phyloP scores from a whole-genome alignment of 371 early-diverging fungal genomes.

The Mucor saturninus region DNA sequence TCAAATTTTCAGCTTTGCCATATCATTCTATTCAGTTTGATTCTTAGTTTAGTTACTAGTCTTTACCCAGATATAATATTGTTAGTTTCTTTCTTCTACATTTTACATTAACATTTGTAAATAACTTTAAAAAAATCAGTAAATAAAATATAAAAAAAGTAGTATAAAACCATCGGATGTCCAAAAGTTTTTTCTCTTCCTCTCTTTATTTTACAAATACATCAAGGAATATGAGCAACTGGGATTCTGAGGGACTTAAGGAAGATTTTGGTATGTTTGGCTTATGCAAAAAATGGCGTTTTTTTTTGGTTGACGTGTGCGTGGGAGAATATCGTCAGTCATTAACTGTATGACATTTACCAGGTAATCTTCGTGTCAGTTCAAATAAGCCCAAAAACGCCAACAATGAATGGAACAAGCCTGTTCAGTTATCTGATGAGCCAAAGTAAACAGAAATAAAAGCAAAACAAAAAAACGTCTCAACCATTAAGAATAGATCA shows the following conservation, averaged over 20 bases:
- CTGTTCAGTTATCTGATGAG: conserved; percentile 1
- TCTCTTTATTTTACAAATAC: neutral
- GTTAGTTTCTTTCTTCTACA: neutral
- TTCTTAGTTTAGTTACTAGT: neutral
- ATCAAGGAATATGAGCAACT: conserved; percentile 17
- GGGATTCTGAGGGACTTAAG: conserved; percentile 11
- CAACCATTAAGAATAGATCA: too few species aligned
- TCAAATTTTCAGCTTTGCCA: too few species aligned
- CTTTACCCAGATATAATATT: neutral
- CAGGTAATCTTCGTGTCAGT: conserved; percentile 12
- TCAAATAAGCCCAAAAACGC: neutral
- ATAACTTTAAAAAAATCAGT: neutral
- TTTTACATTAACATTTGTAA: conserved; percentile 1
- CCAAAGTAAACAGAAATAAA: neutral
- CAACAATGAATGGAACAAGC: conserved; percentile 11
- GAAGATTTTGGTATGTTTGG: conserved; percentile 16
- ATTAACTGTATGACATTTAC: neutral
- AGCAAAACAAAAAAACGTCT: neutral
- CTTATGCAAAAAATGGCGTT: conserved; percentile 3
- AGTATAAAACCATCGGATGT: neutral
- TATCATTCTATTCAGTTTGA: too few species aligned
- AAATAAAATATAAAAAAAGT: neutral
- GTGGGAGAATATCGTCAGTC: neutral
- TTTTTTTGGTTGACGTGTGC: neutral
- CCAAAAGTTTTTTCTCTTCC: neutral